These are phyloP conservation scores for Ensete ventricosum DNA, from an alignment of 176 grass and related monocot species.

Conservation along the genomic window DNA sequence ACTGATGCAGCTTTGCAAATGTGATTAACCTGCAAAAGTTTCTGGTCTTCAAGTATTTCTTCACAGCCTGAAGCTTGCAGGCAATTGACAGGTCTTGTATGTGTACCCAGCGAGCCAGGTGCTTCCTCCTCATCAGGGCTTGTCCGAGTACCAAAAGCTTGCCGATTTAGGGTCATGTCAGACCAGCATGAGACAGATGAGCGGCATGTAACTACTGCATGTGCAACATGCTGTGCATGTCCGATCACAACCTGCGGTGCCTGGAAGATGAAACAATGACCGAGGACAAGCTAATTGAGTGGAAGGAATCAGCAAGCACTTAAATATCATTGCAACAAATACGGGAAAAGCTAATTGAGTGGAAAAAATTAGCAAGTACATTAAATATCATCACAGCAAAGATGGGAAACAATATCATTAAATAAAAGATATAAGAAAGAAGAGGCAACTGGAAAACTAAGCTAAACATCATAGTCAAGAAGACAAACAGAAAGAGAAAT, in stretches of 20 bases:
- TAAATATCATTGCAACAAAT: not conserved
- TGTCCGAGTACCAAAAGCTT: conserved; percentile 3
- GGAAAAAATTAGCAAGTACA: not conserved
- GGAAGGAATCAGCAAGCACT: not conserved
- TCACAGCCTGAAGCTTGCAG: not conserved
- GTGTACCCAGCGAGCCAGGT: not conserved
- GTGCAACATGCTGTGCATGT: conserved; percentile 11
- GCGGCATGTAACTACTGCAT: conserved; percentile 23
- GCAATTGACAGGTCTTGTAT: not conserved
- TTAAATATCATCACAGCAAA: not conserved
- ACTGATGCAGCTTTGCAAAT: not conserved
- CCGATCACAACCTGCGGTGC: conserved; percentile 26
- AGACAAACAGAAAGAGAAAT: too few species aligned
- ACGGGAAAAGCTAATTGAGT: not conserved
- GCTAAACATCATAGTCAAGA: too few species aligned
- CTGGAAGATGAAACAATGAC: not conserved
- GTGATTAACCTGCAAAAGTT: not conserved
- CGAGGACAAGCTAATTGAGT: not conserved
- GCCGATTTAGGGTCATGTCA: conserved; percentile 22
- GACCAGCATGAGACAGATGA: conserved; percentile 39
- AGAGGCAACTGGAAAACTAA: too few species aligned
- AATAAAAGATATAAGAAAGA: not conserved
- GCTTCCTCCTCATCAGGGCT: conserved; percentile 17
- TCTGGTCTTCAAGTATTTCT: not conserved
- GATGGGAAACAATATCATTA: not conserved